Conservation (phyloP, 345 rosid genomes). For the Mangifera indica region DNA sequence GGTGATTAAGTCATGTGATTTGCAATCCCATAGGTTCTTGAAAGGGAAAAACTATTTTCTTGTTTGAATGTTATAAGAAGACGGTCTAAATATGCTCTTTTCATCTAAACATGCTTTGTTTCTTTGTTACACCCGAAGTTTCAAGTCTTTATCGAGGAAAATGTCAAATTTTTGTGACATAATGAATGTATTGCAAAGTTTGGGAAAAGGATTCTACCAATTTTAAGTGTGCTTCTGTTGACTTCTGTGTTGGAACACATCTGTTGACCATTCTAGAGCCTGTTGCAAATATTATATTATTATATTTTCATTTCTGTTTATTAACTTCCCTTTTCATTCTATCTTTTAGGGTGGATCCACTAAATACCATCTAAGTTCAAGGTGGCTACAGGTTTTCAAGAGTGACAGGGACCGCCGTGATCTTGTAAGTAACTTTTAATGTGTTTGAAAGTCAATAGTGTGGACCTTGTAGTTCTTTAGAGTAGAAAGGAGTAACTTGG, state of each 20-base stretch:
- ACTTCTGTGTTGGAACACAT: slow-evolving; percentile 1
- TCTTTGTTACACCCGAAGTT: neutral
- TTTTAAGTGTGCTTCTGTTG: neutral
- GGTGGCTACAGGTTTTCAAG: slow-evolving; percentile 91
- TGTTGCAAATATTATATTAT: neutral
- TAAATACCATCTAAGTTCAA: slow-evolving; percentile 80
- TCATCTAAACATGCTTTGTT: neutral
- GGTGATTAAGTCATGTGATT: neutral
- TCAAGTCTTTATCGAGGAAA: neutral
- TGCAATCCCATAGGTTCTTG: neutral
- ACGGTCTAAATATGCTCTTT: neutral
- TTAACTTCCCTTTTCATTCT: slow-evolving; percentile 2
- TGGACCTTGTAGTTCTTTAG: neutral
- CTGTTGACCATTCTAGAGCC: neutral
- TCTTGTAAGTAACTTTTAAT: slow-evolving; percentile 59
- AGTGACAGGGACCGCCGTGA: slow-evolving; percentile 92
- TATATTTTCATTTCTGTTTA: neutral
- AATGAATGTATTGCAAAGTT: neutral
- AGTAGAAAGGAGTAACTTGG: neutral
- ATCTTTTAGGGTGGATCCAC: slow-evolving; percentile 86
- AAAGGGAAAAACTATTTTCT: neutral
- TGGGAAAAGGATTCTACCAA: neutral
- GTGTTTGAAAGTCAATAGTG: slow-evolving; percentile 1
- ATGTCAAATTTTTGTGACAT: neutral
- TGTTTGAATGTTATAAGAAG: slow-evolving; percentile 1